A percentile compares a stretch with the other conserved stretches of the same genome.
Evolutionary conservation across 1,284 basidiomycete species (phyloP).

Genomic region (Rhodotorula glutinis): DNA sequence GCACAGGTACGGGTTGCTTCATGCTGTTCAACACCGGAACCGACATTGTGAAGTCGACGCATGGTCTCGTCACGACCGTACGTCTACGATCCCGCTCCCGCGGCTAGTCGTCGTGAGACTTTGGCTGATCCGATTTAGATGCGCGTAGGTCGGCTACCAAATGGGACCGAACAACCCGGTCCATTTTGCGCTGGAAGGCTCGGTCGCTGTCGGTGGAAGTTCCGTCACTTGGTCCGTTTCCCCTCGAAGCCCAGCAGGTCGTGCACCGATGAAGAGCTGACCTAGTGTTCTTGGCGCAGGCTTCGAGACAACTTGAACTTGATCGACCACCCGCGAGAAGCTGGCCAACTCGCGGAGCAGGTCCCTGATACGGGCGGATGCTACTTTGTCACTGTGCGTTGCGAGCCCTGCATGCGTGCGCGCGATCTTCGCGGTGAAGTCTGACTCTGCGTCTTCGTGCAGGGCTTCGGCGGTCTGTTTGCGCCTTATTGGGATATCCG

Average conservation of each 20-base stretch:
- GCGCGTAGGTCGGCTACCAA: conserved; percentile 79
- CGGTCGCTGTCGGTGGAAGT: conserved; percentile 90
- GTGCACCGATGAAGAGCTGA: neutral
- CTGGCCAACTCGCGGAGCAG: conserved; percentile 77
- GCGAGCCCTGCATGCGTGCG: conserved; percentile 57
- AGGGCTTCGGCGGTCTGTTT: conserved; percentile 51
- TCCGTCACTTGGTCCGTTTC: conserved; percentile 72
- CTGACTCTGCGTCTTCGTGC: conserved; percentile 34
- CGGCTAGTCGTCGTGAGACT: no score
- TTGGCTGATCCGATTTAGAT: neutral
- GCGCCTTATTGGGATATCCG: conserved; percentile 71
- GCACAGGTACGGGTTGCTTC: conserved; percentile 86
- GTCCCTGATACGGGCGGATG: conserved; percentile 84
- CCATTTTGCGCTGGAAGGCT: conserved; percentile 90
- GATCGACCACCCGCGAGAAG: conserved; percentile 74
- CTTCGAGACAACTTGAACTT: conserved; percentile 84
- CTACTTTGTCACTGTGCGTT: conserved; percentile 92
- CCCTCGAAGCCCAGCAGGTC: neutral
- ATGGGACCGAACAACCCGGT: conserved; percentile 73
- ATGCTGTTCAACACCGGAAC: conserved; percentile 88
- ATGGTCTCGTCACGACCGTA: conserved; percentile 86
- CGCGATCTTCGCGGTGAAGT: conserved; percentile 57
- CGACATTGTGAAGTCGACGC: conserved; percentile 76
- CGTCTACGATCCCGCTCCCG: conserved; percentile 36
- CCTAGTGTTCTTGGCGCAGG: conserved; percentile 45